phyloP scores from a whole-genome alignment of 495 filamentous ascomycete species.

The Barbatosphaeria neglecta region DNA sequence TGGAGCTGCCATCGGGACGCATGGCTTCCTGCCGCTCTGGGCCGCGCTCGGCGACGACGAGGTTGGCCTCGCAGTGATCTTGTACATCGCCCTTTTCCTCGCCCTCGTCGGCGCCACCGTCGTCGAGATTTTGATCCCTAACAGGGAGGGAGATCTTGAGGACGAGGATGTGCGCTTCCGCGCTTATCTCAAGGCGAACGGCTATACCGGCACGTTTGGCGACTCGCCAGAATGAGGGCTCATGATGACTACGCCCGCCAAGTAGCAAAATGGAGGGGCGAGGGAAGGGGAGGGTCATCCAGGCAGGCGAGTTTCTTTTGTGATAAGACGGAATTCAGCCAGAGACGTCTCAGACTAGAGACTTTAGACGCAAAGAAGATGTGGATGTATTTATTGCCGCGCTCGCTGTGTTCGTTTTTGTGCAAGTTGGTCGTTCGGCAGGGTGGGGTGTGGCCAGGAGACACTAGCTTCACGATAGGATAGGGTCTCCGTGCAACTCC shows the following conservation, averaged over 20 bases:
- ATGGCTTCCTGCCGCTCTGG: conserved; percentile 34
- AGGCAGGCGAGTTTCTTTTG: too few relatives aligned
- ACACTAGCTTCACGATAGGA: too few relatives aligned
- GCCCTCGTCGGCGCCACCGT: conserved; percentile 26
- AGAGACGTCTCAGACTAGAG: too few relatives aligned
- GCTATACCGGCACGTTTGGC: conserved; percentile 17
- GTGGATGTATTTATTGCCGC: too few relatives aligned
- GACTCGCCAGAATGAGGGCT: conserved; percentile 4
- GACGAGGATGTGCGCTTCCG: conserved; percentile 32
- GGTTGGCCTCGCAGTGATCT: conserved; percentile 32
- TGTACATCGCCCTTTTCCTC: conserved; percentile 35
- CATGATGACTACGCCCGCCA: conserved; percentile 6
- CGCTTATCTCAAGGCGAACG: conserved; percentile 30
- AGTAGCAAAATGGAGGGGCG: background rate
- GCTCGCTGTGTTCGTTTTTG: too few relatives aligned
- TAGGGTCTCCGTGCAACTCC: too few relatives aligned
- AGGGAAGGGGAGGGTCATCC: too few relatives aligned
- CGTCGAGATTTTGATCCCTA: conserved; percentile 34
- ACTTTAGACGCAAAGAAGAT: too few relatives aligned
- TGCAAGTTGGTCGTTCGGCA: too few relatives aligned
- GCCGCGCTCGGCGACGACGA: conserved; percentile 20
- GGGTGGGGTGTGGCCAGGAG: too few relatives aligned
- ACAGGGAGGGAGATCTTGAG: conserved; percentile 25
- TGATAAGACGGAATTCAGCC: too few relatives aligned
- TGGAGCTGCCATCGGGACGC: conserved; percentile 36